Base-by-base conservation (phyloP, 1,284 basidiomycete genomes). In the Thelephora terrestris region DNA sequence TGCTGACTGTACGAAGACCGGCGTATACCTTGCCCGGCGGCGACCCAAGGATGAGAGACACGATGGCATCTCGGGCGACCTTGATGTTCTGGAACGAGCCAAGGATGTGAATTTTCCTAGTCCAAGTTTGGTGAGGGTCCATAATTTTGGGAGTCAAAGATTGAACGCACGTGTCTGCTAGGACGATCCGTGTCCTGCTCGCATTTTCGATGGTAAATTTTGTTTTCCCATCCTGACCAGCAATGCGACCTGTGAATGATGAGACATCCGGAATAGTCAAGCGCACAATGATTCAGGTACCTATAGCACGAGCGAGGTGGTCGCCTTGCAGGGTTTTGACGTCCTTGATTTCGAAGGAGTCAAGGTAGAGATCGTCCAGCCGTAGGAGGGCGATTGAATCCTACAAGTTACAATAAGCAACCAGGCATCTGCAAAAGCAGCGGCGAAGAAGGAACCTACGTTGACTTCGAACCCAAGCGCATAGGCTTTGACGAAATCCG, bases 191-290 rank as follows among this genome's bases (percentile, higher is more conserved):
- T 20, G 95, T 99, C 51, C 95, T 78, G 58, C 87, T 94, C 2
- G 93, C 81, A 60, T 99, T 99, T 71, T 99, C 95, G 50, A 99
- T 98, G 0, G 95, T 95, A 66, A 97, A 98, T 62, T 97, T 92
- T 2, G 95, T 98, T 69, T 96, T 94, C 44, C 95, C 95, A 55
- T 97, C 92, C 64, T 99, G 93, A 9, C 95, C 95, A 7, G 95
- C 95, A 61, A 99, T 97, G 57, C 95, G 91, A 58, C 90, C 87
- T 88, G 59, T 7, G 27, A 47, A 43, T 25, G 7, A 17, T 47
- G 25, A 43, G 18, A 39, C 53, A 32, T 40, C 45, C 50, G 47
- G 34, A 25, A 7, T 27, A 20, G 23, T 24, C 27, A 12, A 12
- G 42, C 38, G 29, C 24, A 35, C 24, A 21, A 47, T 9, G 7